Conservation (phyloP, 1,284 basidiomycete species). For the Clitocybe nebularis region DNA sequence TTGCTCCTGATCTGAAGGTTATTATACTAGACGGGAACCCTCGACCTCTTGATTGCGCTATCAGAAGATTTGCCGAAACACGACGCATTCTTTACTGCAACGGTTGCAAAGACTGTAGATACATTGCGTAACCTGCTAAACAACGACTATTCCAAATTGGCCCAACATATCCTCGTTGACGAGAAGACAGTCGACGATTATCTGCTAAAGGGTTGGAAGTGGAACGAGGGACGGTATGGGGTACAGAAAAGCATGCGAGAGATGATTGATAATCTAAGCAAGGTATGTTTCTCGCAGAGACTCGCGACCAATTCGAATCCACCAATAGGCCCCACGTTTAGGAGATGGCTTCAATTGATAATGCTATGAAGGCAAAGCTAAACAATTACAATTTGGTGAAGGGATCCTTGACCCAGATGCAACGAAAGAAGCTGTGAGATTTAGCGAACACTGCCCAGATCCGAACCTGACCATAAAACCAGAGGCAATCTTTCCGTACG, state of each 20-base stretch:
- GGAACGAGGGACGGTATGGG: conserved; percentile 89
- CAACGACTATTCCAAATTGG: conserved; percentile 81
- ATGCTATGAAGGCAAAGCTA: conserved; percentile 85
- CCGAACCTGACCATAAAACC: conserved; percentile 14
- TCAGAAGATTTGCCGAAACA: conserved; percentile 94
- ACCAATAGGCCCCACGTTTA: too few species aligned
- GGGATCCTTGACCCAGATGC: conserved; percentile 88
- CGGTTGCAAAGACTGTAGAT: conserved; percentile 92
- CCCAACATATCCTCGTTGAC: conserved; percentile 82
- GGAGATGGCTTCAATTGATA: conserved; percentile 91
- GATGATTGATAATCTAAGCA: conserved; percentile 77
- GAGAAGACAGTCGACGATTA: conserved; percentile 83
- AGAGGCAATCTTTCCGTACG: conserved; percentile 94
- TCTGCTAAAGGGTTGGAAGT: conserved; percentile 73
- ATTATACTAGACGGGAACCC: conserved; percentile 96
- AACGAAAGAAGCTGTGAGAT: conserved; percentile 85
- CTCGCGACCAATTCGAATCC: not conserved
- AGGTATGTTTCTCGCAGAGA: conserved; percentile 44
- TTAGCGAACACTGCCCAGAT: conserved; percentile 6
- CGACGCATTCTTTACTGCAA: conserved; percentile 83
- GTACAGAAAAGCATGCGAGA: conserved; percentile 77
- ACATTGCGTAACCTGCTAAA: conserved; percentile 89
- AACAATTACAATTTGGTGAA: conserved; percentile 94
- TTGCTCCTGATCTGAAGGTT: too few species aligned
- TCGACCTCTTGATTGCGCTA: conserved; percentile 85